Conservation (phyloP, 2,329 filamentous ascomycete species). For the Metarhizium brunneum region DNA sequence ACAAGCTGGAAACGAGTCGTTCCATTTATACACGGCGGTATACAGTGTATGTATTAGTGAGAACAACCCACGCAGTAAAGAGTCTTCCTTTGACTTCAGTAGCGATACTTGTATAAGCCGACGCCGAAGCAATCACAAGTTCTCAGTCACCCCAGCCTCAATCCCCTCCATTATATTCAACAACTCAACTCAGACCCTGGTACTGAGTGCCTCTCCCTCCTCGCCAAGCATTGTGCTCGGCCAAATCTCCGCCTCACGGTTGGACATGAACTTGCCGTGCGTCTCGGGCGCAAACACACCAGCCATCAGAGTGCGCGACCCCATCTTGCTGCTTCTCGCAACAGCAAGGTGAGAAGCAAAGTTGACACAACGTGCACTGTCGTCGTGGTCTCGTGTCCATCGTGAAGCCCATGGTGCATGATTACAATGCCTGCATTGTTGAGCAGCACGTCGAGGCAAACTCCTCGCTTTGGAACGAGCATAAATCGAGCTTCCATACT, state of each 20-base stretch:
- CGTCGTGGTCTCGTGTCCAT: conserved; percentile 32
- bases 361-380: conserved; percentile 39
- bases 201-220: conserved; percentile 25
- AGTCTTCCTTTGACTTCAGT: too few species aligned
- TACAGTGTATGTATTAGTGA: too few species aligned
- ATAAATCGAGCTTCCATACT: conserved; percentile 36
- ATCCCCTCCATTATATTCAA: conserved; percentile 31
- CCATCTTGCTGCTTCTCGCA: conserved; percentile 28
- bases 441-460: conserved; percentile 35
- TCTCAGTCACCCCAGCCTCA: conserved; percentile 27
- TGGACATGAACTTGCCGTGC: conserved; percentile 32
- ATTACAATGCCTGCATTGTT: conserved; percentile 26
- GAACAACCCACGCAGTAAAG: too few species aligned
- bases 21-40: too few species aligned
- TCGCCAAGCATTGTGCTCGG: conserved; percentile 20
- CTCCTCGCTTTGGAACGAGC: conserved; percentile 22
- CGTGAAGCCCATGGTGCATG: conserved; percentile 12
- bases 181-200: conserved; percentile 33
- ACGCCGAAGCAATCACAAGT: conserved; percentile 15
- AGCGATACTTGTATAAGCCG: too few species aligned
- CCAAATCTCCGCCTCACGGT: conserved; percentile 17
- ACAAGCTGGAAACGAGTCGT: too few species aligned
- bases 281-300: conserved; percentile 27
- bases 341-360: conserved; percentile 32
- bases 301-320: conserved; percentile 28